Base-by-base conservation (phyloP, 2,329 filamentous ascomycete species). In the Rutstroemia sp. region DNA sequence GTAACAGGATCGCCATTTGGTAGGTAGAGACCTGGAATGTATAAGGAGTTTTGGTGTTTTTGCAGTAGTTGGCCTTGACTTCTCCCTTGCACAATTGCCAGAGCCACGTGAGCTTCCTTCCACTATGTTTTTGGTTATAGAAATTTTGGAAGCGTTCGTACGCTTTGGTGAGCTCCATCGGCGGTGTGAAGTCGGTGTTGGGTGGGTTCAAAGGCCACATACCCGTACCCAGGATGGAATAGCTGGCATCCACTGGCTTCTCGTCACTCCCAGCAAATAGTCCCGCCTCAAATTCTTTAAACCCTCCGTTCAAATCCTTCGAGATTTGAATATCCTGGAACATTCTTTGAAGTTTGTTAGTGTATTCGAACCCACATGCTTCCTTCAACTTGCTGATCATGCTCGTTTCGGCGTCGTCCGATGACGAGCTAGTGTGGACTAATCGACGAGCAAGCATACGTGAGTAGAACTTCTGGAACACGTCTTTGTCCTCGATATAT, bases 361-460 rank as follows among this genome's bases (percentile, higher is more conserved):
- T 99, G 74, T 99, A 99, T 72, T 99, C 94, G 65, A 96, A 99
- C 67, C 94, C 94, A 69, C 94, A 97, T 0, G 94, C 92, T 70
- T 99, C 94, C 77, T 99, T 99, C 63, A 99, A 79, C 75, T 97
- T 99, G 76, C 89, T 92, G 72, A 99, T 99, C 94, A 99, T 99
- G 75, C 90, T 96, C 0, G 91, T 96, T 77, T 99, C 94, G 1
- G 94, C 92, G 73, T 99, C 94, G 64, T 96, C 92, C 2, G 92
- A 96, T 3, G 94, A 94, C 0, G 94, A 97, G 70, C 88, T 96
- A 71, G 88, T 91, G 72, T 96, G 90, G 17, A 99, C 94, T 55
- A 99, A 76, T 66, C 94, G 90, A 71, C 95, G 90, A 50, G 94
- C 94, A 65, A 99, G 77, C 86, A 96, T 96, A 61, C 92, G 88